Evolutionary conservation across 176 grass and related monocot species (phyloP).

Genomic region (Metroxylon sagu): DNA sequence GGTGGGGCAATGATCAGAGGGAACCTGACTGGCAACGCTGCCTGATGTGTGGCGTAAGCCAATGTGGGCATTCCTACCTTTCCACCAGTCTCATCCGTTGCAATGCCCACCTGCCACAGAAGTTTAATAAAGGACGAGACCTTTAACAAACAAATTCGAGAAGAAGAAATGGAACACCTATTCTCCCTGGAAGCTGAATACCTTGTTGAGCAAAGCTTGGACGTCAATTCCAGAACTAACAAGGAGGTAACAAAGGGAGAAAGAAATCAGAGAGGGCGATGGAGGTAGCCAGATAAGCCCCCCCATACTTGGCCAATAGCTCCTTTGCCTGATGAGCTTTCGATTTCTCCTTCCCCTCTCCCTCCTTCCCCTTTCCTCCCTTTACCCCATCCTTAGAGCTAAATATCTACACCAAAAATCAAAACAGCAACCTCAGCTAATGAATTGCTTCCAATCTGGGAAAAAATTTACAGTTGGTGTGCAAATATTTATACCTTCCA

Average conservation of each 20-base stretch:
- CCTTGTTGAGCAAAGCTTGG: conserved; percentile 66
- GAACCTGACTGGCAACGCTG: conserved; percentile 93
- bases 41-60: conserved; percentile 13
- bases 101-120: too few relatives aligned
- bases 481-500: conserved; percentile 47
- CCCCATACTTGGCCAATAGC: conserved; percentile 86
- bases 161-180: too few relatives aligned
- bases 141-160: too few relatives aligned
- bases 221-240: conserved; percentile 70
- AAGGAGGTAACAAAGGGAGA: conserved; percentile 81
- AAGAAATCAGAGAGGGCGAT: conserved; percentile 95
- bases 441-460: too few relatives aligned
- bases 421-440: neutral
- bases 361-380: conserved; percentile 21
- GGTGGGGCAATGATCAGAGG: conserved; percentile 84
- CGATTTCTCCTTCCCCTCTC: conserved; percentile 46
- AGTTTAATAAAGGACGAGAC: too few relatives aligned
- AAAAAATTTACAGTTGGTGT: too few relatives aligned
- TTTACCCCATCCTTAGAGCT: conserved; percentile 39
- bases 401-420: conserved; percentile 45
- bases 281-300: conserved; percentile 56
- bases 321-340: conserved; percentile 85
- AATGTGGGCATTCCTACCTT: too few relatives aligned
- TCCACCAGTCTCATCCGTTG: too few relatives aligned
- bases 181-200: neutral